Base-by-base conservation (phyloP, 2,329 filamentous ascomycete species). In the Ascochyta viciae-villosae region DNA sequence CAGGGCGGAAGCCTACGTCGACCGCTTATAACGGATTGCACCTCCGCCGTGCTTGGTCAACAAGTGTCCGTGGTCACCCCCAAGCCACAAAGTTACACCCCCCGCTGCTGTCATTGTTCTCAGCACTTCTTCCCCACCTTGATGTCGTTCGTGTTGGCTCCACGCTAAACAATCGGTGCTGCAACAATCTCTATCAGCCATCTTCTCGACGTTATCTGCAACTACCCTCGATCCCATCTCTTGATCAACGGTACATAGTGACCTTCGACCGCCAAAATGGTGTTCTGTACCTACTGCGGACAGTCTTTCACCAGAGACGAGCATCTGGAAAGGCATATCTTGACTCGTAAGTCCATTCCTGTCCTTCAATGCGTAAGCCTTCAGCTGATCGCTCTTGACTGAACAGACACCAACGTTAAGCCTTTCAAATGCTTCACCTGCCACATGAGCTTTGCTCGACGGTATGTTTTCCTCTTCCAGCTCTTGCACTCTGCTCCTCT, bases 361-460 rank as follows among this genome's bases (percentile, higher is more conserved):
- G 26, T 34, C 31, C 13, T 15, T 7, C 24, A 31, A 22, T 39
- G 15, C 41, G 49, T 45, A n/a, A 38, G 37, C 58, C 62, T 16
- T 38, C 34, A 66, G 43, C 22, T 54, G 48, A 47, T 54, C 38
- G 56, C 43, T 24, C 6, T 16, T 26, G 23, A 50, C 43, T 27
- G 42, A 54, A 9, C 62, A 82, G 80, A 83, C 61, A 83, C 80
- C 50, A 82, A 82, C 65, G 79, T 83, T n/a, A 83, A 83, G 70
- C 81, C 81, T 2, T 83, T 81, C 76, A 82, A 82, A 72, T 83
- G 81, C 69, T 81, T 80, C 57, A 82, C 79, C 33, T 83, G 81
- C 64, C 80, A 83, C 58, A 83, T 83, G 81, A 82, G 80, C 54
- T 83, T 83, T 64, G 80, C 81, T 60, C 73, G 81, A 61, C 76